phyloP scores from a whole-genome alignment of 2,329 filamentous ascomycete species.

The Colletotrichum camelliae region DNA sequence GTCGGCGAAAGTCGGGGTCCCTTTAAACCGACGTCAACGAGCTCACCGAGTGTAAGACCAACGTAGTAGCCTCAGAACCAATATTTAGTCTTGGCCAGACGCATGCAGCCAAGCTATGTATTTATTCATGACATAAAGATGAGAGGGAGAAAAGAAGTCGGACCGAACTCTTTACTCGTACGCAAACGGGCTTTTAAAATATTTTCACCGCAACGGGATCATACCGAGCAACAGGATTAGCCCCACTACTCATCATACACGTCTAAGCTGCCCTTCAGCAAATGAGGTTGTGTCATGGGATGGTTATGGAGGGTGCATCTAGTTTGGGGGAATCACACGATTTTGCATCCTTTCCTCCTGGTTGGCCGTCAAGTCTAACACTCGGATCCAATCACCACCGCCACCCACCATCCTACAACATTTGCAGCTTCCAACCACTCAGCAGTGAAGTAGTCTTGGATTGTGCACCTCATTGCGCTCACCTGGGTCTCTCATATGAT shows the following conservation, averaged over 20 bases:
- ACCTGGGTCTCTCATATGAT: not conserved
- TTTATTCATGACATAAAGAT: not conserved
- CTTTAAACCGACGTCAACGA: not conserved
- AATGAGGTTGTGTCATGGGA: not conserved
- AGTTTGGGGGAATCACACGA: not conserved
- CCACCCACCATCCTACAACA: not conserved
- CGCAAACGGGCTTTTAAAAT: not conserved
- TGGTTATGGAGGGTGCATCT: not conserved
- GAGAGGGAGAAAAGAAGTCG: not conserved
- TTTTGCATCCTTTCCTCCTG: not conserved
- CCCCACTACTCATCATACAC: not conserved
- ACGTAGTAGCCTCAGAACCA: not conserved
- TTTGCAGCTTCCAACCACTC: not conserved
- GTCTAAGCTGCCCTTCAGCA: not conserved
- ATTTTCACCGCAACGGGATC: not conserved
- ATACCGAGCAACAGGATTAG: accelerated
- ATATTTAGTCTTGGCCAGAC: not conserved
- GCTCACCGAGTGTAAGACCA: not conserved
- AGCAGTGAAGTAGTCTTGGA: accelerated
- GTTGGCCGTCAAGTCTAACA: not conserved
- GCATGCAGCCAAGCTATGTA: not conserved
- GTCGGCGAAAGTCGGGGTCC: not conserved
- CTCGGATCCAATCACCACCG: not conserved
- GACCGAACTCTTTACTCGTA: accelerated
- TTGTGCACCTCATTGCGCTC: not conserved